phyloP scores from a whole-genome alignment of 768 basidiomycete genomes.

The Gymnopilus dilepis region DNA sequence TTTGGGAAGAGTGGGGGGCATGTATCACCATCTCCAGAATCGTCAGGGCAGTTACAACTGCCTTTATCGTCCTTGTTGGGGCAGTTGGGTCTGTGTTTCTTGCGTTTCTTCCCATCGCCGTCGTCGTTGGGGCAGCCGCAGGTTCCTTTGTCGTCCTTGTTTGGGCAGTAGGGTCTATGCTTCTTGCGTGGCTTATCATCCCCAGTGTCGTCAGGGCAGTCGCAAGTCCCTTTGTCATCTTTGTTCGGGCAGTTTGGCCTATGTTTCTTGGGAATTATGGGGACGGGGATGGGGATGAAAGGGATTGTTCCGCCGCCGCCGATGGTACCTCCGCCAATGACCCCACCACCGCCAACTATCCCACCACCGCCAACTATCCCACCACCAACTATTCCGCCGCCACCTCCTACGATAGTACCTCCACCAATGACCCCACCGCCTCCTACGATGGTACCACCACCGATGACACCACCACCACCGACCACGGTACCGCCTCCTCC shows the following conservation, averaged over 20 bases:
- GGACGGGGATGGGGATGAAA: background rate
- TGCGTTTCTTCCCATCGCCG: background rate
- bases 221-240: background rate
- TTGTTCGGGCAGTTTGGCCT: background rate
- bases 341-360: too few species aligned
- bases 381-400: too few species aligned
- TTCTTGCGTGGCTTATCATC: background rate
- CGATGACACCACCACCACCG: too few species aligned
- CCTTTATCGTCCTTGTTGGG: background rate
- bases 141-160: background rate
- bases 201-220: background rate
- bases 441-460: too few species aligned
- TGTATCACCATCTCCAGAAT: background rate
- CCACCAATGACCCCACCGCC: too few species aligned
- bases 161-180: background rate
- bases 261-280: background rate
- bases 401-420: too few species aligned
- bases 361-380: too few species aligned
- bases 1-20: conserved; percentile 1
- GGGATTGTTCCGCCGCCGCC: background rate
- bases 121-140: background rate
- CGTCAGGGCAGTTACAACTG: background rate
- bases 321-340: background rate
- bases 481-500: too few species aligned
- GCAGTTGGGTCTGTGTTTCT: background rate